These are phyloP conservation scores for Hondaea fermentalgiana DNA, from an alignment of 108 stramenopile species.

Conservation along the genomic window DNA sequence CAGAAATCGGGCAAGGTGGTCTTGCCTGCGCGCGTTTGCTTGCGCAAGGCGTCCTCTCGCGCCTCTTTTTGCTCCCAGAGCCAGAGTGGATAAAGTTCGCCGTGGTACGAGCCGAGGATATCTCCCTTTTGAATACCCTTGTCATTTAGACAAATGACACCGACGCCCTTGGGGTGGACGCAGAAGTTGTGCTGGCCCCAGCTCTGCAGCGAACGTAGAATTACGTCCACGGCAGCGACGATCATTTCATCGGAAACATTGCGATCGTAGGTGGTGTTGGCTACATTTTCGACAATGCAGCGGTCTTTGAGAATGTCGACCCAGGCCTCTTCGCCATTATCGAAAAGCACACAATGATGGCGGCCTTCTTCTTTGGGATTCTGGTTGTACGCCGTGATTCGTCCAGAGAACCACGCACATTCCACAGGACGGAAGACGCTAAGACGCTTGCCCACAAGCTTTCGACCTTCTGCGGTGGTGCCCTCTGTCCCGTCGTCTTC, in stretches of 20 bases:
- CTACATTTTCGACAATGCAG: neutral
- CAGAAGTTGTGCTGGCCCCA: constrained; percentile 17
- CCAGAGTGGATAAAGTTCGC: constrained; percentile 8
- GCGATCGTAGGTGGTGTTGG: neutral
- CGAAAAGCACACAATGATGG: neutral
- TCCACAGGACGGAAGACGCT: neutral
- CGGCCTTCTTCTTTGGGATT: neutral
- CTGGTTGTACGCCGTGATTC: neutral
- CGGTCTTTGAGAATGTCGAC: neutral
- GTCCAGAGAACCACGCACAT: neutral
- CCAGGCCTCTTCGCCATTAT: neutral
- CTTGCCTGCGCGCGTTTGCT: neutral
- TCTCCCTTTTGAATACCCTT: neutral
- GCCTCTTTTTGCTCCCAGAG: constrained; percentile 61
- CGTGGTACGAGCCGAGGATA: neutral
- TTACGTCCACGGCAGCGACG: neutral
- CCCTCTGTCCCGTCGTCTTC: neutral
- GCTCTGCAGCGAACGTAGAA: neutral
- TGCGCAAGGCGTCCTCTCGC: constrained; percentile 56
- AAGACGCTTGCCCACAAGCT: neutral
- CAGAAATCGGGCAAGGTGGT: constrained; percentile 34
- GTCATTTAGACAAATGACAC: neutral
- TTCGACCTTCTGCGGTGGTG: neutral
- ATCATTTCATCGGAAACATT: neutral
- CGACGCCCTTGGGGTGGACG: neutral